Conservation (phyloP, 306 rosid genomes). For the Inga laurina region DNA sequence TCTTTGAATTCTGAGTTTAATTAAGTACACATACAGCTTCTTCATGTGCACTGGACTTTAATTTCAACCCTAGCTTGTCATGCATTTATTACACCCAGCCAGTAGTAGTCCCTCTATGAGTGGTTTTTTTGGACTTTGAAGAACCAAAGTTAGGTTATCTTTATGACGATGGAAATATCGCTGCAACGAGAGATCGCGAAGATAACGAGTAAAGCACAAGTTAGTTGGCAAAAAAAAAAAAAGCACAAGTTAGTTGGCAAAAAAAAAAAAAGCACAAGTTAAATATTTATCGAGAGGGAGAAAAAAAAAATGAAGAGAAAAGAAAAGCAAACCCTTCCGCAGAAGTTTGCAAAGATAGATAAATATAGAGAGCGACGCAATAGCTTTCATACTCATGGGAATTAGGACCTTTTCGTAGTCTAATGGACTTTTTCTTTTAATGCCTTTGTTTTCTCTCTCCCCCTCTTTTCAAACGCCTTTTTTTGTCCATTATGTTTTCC, state of each 20-base stretch:
- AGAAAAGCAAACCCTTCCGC: constrained; percentile 25
- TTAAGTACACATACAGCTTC: not conserved
- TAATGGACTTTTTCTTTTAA: constrained; percentile 42
- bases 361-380: constrained; percentile 40
- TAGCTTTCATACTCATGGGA: constrained; percentile 49
- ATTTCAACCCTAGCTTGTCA: constrained; percentile 24
- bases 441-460: constrained; percentile 22
- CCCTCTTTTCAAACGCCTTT: constrained; percentile 31
- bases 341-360: constrained; percentile 19
- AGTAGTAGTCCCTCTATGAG: constrained; percentile 15
- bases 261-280: constrained; percentile 20
- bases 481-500: constrained; percentile 35
- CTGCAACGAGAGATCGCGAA: constrained; percentile 32
- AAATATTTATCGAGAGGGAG: constrained; percentile 9
- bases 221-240: not conserved
- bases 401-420: constrained; percentile 48
- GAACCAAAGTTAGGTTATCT: constrained; percentile 52
- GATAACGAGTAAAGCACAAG: constrained; percentile 40
- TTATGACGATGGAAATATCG: constrained; percentile 54
- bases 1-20: constrained; percentile 16
- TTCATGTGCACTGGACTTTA: constrained; percentile 1
- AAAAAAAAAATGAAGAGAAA: not conserved
- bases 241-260: constrained; percentile 22
- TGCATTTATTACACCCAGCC: constrained; percentile 33
- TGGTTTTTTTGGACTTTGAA: constrained; percentile 22